phyloP scores from a whole-genome alignment of 1,284 basidiomycete genomes.

The Naganishia sp. region DNA sequence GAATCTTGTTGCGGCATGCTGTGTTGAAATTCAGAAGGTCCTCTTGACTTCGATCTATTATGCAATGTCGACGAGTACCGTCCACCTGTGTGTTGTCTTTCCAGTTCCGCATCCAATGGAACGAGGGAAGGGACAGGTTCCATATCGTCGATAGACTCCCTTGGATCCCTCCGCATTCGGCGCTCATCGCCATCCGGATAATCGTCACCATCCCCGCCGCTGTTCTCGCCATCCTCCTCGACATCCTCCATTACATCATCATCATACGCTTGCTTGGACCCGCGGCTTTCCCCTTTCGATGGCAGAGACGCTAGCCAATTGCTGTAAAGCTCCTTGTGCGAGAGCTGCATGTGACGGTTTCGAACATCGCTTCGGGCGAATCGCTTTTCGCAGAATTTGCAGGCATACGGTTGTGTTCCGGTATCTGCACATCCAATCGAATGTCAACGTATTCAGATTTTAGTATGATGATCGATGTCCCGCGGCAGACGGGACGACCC shows the following conservation, averaged over 20 bases:
- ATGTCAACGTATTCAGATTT: background rate
- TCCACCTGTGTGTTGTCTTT: too few species aligned
- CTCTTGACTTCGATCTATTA: too few species aligned
- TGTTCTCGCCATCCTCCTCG: background rate
- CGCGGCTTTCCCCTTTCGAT: background rate
- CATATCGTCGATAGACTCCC: background rate
- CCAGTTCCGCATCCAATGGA: background rate
- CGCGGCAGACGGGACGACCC: background rate
- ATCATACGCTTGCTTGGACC: background rate
- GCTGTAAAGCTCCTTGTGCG: conserved; percentile 35
- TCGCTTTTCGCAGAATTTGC: conserved; percentile 40
- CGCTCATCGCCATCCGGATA: background rate
- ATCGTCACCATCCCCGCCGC: background rate
- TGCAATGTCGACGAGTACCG: too few species aligned
- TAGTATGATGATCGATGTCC: background rate
- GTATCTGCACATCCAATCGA: conserved; percentile 35
- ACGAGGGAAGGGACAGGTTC: background rate
- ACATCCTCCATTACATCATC: conserved; percentile 2
- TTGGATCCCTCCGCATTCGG: background rate
- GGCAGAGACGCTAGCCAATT: conserved; percentile 4
- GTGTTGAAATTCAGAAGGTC: too few species aligned
- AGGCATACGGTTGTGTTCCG: conserved; percentile 41
- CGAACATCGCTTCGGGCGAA: conserved; percentile 44
- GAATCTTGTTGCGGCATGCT: too few species aligned
- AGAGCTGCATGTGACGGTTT: conserved; percentile 42